Base-by-base conservation (phyloP, 2,329 filamentous ascomycete species). In the Ophiostoma perfectum region DNA sequence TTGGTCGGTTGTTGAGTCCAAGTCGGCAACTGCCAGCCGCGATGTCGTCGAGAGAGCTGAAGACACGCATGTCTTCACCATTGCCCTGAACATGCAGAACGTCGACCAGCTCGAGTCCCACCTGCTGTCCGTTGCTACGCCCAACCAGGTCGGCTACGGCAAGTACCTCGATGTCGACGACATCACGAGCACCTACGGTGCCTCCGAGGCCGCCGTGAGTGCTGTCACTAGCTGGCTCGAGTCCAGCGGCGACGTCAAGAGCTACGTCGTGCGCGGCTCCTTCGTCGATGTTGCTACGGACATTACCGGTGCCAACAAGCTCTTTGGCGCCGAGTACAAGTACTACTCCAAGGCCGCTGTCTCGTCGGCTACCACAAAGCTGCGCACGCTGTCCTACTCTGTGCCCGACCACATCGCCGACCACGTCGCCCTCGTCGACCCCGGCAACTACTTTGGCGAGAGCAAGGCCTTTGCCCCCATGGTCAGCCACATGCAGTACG, bases 371-470 rank as follows among this genome's bases (percentile, higher is more conserved):
- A 12, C 62, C 3, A 64, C 70, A n/a, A 82, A 79, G 73, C 80
- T 89, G 63, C 82, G 88, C 52, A 80, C 79, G 9, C 74, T 81
- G 38, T 78, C 81, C 65, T 91, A 90, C 76, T 88, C 85, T 0
- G 81, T 90, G 2, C 89, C 88, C 0, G 79, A 79, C 67, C 76
- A 81, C 9, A 75, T 90, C 4, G 80, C 82, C 67, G 73, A 79
- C 58, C 80, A 86, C 73, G 81, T 90, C 66, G 83, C 84, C 67
- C 80, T 89, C 74, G 84, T 90, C 67, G 85, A 89, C 74, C 88
- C 88, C 1, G 90, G 87, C 1, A 90, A 85, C 11, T 81, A 84
- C 60, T 90, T 90, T 71, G 82, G 81, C 69, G 65, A 66, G 8
- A 27, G 62, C 42, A 66, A 47, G 64, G 27, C 69, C 14, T 69